Evolutionary conservation across 257 asterid species (phyloP), one percentile per base, ranked within the genome.

Genomic region (Plectranthus barbatus): DNA sequence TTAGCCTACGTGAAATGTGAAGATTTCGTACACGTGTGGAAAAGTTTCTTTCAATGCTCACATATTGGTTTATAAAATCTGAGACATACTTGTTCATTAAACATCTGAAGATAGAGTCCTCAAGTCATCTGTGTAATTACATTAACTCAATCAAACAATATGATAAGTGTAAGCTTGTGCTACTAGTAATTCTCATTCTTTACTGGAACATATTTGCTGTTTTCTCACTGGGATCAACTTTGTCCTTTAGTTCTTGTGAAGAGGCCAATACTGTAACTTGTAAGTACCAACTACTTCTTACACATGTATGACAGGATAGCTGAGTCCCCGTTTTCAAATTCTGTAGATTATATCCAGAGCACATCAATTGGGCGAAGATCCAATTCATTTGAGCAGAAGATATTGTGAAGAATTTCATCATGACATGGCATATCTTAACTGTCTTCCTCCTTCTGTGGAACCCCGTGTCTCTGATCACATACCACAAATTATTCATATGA

Each of bases 381-480:
- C 97, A 12, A 74, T 90, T 59, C 58, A 26, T 56, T 85, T 92
- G 74, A 92, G 99, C 83, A 79, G 80, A 76, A 83, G 94, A 49
- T 92, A 59, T 23, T 92, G 99, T 67, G 86, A 85, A 78, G 99
- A 92, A 74, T 92, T 92, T 77, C 88, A 72, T 84, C 81, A 21
- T 48, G 97, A 92, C 75, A 90, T 92, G 99, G 46, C 79, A 59
- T 77, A 66, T 67, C 84, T 92, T 39, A 78, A 80, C 75, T 92
- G 99, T 72, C 79, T 89, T 70, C 80, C 95, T 74, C 99, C 99
- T 74, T 89, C 90, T 9, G 81, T 83, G 18, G 99, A 92, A 70
- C 97, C 99, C 66, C 90, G 95, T 64, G 99, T 92, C 45, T 92
- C 99, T 33, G 96, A 92, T 68, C 97, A 92, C 79, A 79, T 92